A percentile compares a stretch with the other conserved stretches of the same genome.
These are phyloP conservation scores for Paramyrothecium sp. DNA, from an alignment of 2,329 filamentous ascomycete species.

Conservation along the genomic window DNA sequence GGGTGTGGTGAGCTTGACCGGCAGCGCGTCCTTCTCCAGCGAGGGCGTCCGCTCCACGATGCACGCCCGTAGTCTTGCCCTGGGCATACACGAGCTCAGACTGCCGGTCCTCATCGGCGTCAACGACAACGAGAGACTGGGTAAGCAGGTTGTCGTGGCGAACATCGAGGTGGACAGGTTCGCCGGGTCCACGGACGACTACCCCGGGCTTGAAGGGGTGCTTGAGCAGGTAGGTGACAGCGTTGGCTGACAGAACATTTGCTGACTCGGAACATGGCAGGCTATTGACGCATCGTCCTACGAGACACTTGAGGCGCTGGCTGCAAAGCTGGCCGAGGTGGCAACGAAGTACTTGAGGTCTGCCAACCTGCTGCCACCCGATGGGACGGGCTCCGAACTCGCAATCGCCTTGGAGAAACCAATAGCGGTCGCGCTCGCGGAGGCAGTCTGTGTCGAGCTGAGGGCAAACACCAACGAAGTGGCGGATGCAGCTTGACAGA, in stretches of 20 bases:
- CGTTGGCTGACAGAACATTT: not conserved
- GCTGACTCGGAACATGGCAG: slow-evolving; percentile 27
- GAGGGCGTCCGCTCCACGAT: slow-evolving; percentile 13
- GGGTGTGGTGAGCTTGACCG: slow-evolving; percentile 53
- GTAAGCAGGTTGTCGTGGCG: slow-evolving; percentile 65
- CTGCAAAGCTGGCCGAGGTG: slow-evolving; percentile 42
- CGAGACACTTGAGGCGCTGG: slow-evolving; percentile 63
- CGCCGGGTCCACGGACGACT: slow-evolving; percentile 44
- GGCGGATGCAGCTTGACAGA: slow-evolving; percentile 1
- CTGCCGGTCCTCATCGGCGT: slow-evolving; percentile 71
- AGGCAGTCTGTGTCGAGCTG: slow-evolving; percentile 65
- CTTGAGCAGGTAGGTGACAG: slow-evolving; percentile 57
- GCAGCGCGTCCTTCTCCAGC: slow-evolving; percentile 39
- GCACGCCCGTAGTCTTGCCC: slow-evolving; percentile 23
- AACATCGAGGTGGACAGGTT: slow-evolving; percentile 61
- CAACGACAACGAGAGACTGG: slow-evolving; percentile 66
- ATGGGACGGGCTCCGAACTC: slow-evolving; percentile 44
- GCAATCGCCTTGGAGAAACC: slow-evolving; percentile 69
- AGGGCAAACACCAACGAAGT: slow-evolving; percentile 24
- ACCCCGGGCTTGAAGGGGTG: slow-evolving; percentile 55
- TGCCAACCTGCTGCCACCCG: not conserved
- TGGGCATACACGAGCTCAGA: slow-evolving; percentile 56
- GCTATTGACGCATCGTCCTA: slow-evolving; percentile 55
- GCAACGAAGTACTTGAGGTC: slow-evolving; percentile 43
- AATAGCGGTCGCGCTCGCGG: slow-evolving; percentile 69